These are phyloP conservation scores for Clitopilus hobsonii DNA, from an alignment of 768 basidiomycete genomes.

Conservation along the genomic window DNA sequence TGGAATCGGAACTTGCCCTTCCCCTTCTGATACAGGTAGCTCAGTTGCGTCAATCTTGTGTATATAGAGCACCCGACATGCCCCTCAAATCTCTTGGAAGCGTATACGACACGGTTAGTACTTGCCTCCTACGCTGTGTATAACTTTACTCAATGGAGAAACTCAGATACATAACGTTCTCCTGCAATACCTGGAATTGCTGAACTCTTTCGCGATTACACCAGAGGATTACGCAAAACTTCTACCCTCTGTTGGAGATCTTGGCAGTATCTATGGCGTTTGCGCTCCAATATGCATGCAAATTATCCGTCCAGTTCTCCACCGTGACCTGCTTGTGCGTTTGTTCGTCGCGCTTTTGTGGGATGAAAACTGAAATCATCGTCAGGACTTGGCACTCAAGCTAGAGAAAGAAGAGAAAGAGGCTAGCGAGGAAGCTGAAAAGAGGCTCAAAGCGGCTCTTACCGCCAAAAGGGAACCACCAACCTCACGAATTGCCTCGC, in stretches of 20 bases:
- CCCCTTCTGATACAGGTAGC: conserved; percentile 91
- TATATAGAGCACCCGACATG: conserved; percentile 67
- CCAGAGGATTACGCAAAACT: conserved; percentile 71
- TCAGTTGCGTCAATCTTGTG: conserved; percentile 83
- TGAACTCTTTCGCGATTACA: conserved; percentile 69
- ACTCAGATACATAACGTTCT: conserved; percentile 85
- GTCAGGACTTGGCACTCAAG: background rate
- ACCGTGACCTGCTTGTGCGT: conserved; percentile 56
- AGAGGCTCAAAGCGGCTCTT: conserved; percentile 74
- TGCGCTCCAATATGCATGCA: conserved; percentile 90
- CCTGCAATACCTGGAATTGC: conserved; percentile 86
- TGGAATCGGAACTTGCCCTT: conserved; percentile 73
- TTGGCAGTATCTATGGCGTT: conserved; percentile 75
- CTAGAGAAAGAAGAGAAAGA: conserved; percentile 64
- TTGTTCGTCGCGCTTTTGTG: background rate
- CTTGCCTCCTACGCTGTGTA: background rate
- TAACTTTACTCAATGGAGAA: conserved; percentile 10
- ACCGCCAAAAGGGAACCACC: conserved; percentile 74
- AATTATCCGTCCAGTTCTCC: conserved; percentile 80
- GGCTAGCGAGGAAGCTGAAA: conserved; percentile 74
- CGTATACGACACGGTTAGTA: conserved; percentile 85
- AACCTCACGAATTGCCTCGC: conserved; percentile 62
- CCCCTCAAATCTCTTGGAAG: conserved; percentile 84
- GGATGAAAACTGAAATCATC: background rate
- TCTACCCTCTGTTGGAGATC: conserved; percentile 68